Percentiles rank a stretch among this genome's conserved stretches.
phyloP scores from a whole-genome alignment of 148 eudicot genomes.

The Agrostemma githago region DNA sequence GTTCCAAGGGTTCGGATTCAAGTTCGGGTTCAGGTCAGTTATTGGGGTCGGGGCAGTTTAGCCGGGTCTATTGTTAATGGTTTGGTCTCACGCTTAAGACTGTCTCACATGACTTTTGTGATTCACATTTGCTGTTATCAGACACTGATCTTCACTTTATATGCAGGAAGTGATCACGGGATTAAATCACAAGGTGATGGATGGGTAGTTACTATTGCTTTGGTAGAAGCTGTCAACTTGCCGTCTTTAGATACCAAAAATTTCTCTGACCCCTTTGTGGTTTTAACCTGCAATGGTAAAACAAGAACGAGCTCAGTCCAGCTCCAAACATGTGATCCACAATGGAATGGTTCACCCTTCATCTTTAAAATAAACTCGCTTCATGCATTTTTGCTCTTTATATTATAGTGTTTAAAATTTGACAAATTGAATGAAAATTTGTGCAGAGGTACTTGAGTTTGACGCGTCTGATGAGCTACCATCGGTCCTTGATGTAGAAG shows the following conservation, averaged over 20 bases:
- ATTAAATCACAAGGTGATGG: conserved; percentile 90
- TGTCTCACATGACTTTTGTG: background rate
- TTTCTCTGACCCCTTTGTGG: conserved; percentile 74
- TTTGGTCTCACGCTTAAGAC: background rate
- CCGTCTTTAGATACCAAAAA: conserved; percentile 43
- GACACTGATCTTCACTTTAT: background rate
- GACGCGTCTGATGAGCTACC: conserved; percentile 88
- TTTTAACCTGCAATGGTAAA: conserved; percentile 81
- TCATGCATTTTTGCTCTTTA: conserved; percentile 1
- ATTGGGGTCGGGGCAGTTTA: too few species aligned
- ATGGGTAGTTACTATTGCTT: conserved; percentile 81
- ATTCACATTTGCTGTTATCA: background rate
- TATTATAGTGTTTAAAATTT: background rate
- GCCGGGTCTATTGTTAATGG: background rate
- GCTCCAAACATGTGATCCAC: conserved; percentile 83
- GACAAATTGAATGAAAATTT: conserved; percentile 1
- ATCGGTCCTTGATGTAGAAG: conserved; percentile 81
- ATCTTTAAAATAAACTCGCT: conserved; percentile 1
- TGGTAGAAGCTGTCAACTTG: conserved; percentile 68
- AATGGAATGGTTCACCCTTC: conserved; percentile 69
- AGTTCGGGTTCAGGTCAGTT: too few species aligned
- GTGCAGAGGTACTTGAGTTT: conserved; percentile 86
- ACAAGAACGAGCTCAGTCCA: conserved; percentile 86
- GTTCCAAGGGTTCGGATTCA: too few species aligned
- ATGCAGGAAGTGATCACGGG: conserved; percentile 79